phyloP scores from a whole-genome alignment of 768 basidiomycete species.

The Russula brevipes region DNA sequence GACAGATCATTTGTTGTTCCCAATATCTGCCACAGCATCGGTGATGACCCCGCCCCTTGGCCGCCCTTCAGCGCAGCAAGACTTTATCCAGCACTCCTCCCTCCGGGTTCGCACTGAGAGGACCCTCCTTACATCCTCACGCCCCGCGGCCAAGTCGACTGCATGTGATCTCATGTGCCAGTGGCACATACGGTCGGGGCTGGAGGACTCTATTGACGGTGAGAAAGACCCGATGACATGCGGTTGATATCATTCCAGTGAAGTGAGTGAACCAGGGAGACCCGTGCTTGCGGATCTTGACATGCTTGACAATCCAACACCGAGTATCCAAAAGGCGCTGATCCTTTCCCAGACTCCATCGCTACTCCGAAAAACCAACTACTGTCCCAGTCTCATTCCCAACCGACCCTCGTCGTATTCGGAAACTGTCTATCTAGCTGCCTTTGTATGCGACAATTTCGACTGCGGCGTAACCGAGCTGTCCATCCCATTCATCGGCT shows the following conservation, averaged over 20 bases:
- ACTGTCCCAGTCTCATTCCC: neutral
- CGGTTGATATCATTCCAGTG: neutral
- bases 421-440: neutral
- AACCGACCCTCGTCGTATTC: neutral
- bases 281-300: neutral
- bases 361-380: neutral
- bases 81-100: no score
- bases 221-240: neutral
- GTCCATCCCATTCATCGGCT: neutral
- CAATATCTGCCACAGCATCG: no score
- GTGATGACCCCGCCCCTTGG: no score
- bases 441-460: neutral
- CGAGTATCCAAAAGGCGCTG: neutral
- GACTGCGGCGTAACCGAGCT: neutral
- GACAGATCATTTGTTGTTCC: no score
- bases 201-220: neutral
- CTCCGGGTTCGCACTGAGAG: no score
- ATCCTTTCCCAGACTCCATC: slow-evolving; percentile 7
- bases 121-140: no score
- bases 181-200: neutral
- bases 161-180: slow-evolving; percentile 8
- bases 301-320: neutral
- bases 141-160: neutral
- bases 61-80: no score
- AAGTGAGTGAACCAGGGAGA: neutral